Evolutionary conservation across 176 grass and related monocot genomes (phyloP), one percentile per base, ranked within the genome.

Genomic region (Hsuehochloa calcarea): DNA sequence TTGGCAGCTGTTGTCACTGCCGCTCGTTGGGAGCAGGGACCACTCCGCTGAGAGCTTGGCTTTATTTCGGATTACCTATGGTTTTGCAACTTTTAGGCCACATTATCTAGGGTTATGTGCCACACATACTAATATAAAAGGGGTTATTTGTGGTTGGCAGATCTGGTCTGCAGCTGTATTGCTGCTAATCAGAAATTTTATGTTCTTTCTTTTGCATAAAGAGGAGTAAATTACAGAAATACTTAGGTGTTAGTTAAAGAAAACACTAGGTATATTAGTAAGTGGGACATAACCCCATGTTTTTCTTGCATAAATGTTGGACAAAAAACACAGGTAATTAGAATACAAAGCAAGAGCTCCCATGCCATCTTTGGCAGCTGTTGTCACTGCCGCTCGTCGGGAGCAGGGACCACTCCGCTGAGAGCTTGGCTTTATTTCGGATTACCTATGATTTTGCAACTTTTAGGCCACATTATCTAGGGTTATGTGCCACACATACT

Each of bases 351-450:
- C 7, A 44, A 78, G 38, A 17, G 40, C 38, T 78, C 37, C 38
- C 72, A 38, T 51, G 12, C 29, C 72, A 44, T 78, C n/a, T 62
- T 78, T 62, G 58, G 40, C 39, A 40, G 17, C 75, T 78, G n/a
- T 58, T 78, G 14, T 59, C 39, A 45, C 25, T 62, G 13, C 38
- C 25, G n/a, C 56, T 78, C 17, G 8, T 39, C 12, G 8, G 74
- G 74, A 61, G 74, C 12, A 56, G 9, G 56, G 8, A 10, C 56
- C 56, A 59, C 3, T 8, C 56, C 6, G n/a, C 75, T 22, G 5
- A 14, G 75, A 62, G 74, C 3, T 26, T 77, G 55, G 55, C 22
- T 43, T 77, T 16, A 35, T 16, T 77, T 60, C 20, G 59, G 16
- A 27, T 77, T 22, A 17, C 55, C 0, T 17, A 46, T 74, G 26